phyloP scores from a whole-genome alignment of 352 stramenopile genomes.

The Blastocystis sp. region DNA sequence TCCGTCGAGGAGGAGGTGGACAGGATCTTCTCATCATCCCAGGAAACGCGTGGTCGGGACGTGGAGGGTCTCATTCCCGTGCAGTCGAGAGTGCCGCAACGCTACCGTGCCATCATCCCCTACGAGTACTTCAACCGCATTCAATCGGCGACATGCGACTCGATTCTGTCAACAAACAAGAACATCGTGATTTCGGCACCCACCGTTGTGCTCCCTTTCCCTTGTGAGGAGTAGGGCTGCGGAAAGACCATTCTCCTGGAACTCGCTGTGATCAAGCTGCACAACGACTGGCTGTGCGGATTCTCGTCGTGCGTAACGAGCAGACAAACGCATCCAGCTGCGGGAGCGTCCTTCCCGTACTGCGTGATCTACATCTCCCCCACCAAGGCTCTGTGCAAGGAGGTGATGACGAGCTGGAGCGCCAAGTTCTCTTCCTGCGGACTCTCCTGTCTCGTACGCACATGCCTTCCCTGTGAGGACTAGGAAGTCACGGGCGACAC shows the following conservation, averaged over 20 bases:
- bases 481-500: slow-evolving; percentile 64
- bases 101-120: slow-evolving; percentile 39
- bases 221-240: slow-evolving; percentile 5
- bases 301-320: neutral
- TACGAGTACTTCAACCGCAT: slow-evolving; percentile 63
- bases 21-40: neutral
- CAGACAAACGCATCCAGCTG: neutral
- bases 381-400: slow-evolving; percentile 45
- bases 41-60: neutral
- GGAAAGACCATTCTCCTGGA: slow-evolving; percentile 49
- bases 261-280: slow-evolving; percentile 24
- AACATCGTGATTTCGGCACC: slow-evolving; percentile 56
- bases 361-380: slow-evolving; percentile 34
- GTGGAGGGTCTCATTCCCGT: neutral
- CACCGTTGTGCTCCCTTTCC: neutral
- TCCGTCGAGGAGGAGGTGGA: slow-evolving; percentile 4
- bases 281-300: slow-evolving; percentile 10
- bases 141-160: slow-evolving; percentile 13
- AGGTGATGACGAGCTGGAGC: slow-evolving; percentile 48
- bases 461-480: neutral
- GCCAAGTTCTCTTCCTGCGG: slow-evolving; percentile 4
- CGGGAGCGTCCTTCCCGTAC: neutral
- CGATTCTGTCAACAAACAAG: slow-evolving; percentile 6
- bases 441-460: slow-evolving; percentile 1
- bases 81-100: neutral